Evolutionary conservation across 768 basidiomycete genomes (phyloP), one percentile per base, ranked within the genome.

Genomic region (Suillus plorans): DNA sequence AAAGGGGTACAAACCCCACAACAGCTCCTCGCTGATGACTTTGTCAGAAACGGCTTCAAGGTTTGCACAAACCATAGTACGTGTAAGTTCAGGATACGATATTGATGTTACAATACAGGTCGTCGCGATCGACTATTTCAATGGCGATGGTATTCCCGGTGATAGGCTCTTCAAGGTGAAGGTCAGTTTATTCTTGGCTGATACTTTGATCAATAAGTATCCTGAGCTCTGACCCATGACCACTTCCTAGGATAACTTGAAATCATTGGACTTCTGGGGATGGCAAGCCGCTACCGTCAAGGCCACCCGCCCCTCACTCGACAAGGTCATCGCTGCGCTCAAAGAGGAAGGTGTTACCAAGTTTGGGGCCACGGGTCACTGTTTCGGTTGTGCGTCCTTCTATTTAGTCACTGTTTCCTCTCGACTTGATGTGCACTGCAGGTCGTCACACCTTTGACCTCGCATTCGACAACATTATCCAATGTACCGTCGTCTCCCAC

Each of bases 391-490:
- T 70, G 41, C 31, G 67, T 69, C 28, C 28, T 18, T 31, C 10
- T 31, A 6, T 12, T 34, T 31, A 39, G 39, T 52, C 61, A 5
- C 42, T 16, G 6, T 4, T 50, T 34, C 36, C 5, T 16, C 31
- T 53, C 14, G 8, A 55, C 12, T 37, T 55, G 9, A 12, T 5
- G 3, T 34, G 5, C 25, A 25, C 18, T 1, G 2, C 65, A 86
- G 85, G 74, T 16, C 85, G 86, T 56, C 85, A 85, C 61, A 81
- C 80, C 47, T 87, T 89, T 77, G 82, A 90, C 69, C 81, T 89
- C 61, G 86, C 86, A 3, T 84, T 88, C 69, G 84, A 86, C 2
- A 80, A 81, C 65, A 65, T 80, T 56, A 79, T 85, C 72, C 73
- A 81, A 59, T 87, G 77, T 37, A 77, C 79, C 14, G 84, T 80